Base-by-base conservation (phyloP, 495 filamentous ascomycete genomes). In the Tetracladium marchalianum region DNA sequence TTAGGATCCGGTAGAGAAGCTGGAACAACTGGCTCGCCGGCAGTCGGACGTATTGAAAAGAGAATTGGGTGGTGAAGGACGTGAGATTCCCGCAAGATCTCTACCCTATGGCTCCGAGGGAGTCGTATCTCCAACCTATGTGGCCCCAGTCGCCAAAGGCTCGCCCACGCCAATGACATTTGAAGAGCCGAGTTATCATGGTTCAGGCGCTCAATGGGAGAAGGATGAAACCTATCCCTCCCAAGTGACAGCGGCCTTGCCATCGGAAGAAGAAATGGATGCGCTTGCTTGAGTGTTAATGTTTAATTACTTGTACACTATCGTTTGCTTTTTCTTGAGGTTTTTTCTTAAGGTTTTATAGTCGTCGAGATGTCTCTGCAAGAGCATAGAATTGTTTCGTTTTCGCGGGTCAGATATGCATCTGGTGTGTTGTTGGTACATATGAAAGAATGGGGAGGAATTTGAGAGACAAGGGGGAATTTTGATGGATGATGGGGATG, bases 1-100 rank as follows among this genome's bases (percentile, higher is more conserved):
- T 77, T 61, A 85, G 81, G 80, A 92, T 65, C 86, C 86, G 32
- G 62, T 70, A 36, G 70, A 64, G 35, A 77, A 78, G 62, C 76
- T 92, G 50, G 77, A 84, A 58, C 75, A 82, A 63, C 70, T 92
- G 44, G 75, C 73, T 36, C 68, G 68, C 46, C 71, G 75, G 52
- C 82, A 85, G 59, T 74, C 69, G 39, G 76, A 78, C 47, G 65
- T 72, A 32, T 63, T 83, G 48, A 63, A 72, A 39, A 62, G 55
- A 50, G 66, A 58, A 54, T 59, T 75, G 3, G 63, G 62, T 34
- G 55, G 43, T n/a, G 54, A 54, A 47, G 48, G 33, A 17, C 50
- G 50, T 16, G 60, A 67, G 35, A 61, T 74, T 15, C 68, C 70
- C 8, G 51, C 55, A 27, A 63, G 70, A 38, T 52, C 64, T 43